phyloP scores from a whole-genome alignment of 2,329 filamentous ascomycete species.

The Neonectria faginata region DNA sequence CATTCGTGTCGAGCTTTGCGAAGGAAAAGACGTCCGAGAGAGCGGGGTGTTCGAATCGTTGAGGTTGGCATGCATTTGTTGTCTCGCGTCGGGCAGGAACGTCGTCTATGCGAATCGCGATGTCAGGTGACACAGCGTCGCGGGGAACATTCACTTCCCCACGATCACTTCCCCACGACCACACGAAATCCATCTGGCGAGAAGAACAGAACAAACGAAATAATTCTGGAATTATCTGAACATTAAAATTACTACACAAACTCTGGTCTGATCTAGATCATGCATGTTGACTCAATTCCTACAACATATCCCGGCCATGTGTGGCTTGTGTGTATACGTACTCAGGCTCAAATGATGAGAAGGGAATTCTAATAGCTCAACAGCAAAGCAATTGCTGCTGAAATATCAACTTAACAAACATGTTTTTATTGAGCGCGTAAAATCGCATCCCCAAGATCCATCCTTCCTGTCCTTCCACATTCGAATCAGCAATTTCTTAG shows the following conservation, averaged over 20 bases:
- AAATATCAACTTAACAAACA: constrained; percentile 2
- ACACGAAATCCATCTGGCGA: no score
- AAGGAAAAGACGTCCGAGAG: neutral
- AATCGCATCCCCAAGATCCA: constrained; percentile 20
- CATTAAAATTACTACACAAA: neutral
- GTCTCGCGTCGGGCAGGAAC: constrained; percentile 19
- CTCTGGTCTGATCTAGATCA: neutral
- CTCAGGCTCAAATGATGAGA: neutral
- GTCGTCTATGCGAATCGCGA: constrained; percentile 39
- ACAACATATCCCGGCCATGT: neutral
- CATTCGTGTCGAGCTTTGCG: constrained; percentile 1
- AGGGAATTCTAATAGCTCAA: neutral
- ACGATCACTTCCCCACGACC: neutral
- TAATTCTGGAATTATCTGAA: neutral
- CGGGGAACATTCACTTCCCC: neutral
- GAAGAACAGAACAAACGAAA: neutral
- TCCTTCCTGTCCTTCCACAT: constrained; percentile 18
- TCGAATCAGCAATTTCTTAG: constrained; percentile 37
- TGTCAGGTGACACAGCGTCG: constrained; percentile 44
- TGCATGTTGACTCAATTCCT: no score
- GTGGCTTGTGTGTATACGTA: no score
- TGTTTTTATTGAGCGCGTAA: constrained; percentile 24
- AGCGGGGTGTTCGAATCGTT: constrained; percentile 19
- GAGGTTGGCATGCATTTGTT: constrained; percentile 24
- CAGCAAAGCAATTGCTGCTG: neutral